phyloP scores from a whole-genome alignment of 2,329 filamentous ascomycete species.

The Onygenales sp. region DNA sequence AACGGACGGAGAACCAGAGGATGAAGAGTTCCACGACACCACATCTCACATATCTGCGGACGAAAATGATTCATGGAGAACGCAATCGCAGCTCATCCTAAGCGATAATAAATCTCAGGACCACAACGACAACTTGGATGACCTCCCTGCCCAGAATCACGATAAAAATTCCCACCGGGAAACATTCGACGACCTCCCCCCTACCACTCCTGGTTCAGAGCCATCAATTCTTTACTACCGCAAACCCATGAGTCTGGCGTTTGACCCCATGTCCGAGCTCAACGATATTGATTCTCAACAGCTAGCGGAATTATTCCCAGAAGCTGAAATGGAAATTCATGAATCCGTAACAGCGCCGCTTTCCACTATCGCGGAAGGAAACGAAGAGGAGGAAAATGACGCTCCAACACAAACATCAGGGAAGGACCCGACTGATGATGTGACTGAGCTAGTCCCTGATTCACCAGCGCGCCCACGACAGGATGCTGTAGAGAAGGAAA shows the following conservation, averaged over 20 bases:
- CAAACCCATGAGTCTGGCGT: conserved; percentile 19
- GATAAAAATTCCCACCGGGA: not conserved
- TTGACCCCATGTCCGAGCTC: conserved; percentile 5
- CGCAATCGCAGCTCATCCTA: not conserved
- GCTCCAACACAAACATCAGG: conserved; percentile 13
- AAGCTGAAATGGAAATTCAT: not conserved
- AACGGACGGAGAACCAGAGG: conserved; percentile 32
- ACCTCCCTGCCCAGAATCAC: not conserved
- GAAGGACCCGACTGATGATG: conserved; percentile 14
- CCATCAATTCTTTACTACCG: conserved; percentile 23
- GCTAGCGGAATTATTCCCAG: conserved; percentile 29
- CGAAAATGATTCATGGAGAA: not conserved
- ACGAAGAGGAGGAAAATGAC: not conserved
- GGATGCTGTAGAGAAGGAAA: conserved; percentile 3
- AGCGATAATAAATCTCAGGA: not conserved
- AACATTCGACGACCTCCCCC: not conserved
- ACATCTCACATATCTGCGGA: conserved; percentile 7
- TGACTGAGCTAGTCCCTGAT: conserved; percentile 28
- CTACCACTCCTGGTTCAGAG: not conserved
- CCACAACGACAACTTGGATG: not conserved
- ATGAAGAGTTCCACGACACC: conserved; percentile 20
- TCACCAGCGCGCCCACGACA: conserved; percentile 19
- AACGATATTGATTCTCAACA: conserved; percentile 25
- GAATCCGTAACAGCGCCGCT: conserved; percentile 2
- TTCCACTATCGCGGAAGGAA: not conserved